Base-by-base conservation (phyloP, 352 stramenopile genomes). In the Pythium utonaiense region DNA sequence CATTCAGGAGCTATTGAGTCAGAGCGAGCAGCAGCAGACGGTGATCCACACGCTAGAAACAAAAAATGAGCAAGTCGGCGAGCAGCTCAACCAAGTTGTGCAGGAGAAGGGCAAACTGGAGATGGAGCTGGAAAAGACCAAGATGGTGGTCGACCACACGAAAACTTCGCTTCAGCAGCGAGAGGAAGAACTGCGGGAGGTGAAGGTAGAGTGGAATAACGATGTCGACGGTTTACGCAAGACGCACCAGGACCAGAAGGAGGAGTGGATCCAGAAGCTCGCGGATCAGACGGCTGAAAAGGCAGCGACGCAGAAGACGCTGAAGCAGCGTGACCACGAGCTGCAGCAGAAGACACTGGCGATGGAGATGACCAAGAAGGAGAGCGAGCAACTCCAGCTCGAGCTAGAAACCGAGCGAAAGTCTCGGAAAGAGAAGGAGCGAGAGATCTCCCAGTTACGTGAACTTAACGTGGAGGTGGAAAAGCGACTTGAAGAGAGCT, bases 261-360 rank as follows among this genome's bases (percentile, higher is more conserved):
- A 90, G 54, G 57, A 70, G 21, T 89, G 74, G 77, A 91, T 91
- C 48, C 69, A 79, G 34, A 76, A 76, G 16, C 57, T 84, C 24
- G 80, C 78, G 5, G 82, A 91, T 21, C 77, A 86, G 45, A 74
- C 76, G 5, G 75, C 80, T 2, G 79, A 90, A 36, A 83, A 80
- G 48, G 67, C 74, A 19, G 63, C 73, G 8, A 30, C 84, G 0
- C 79, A 87, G 30, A 85, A 79, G 27, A 70, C 80, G 13, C 55
- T 91, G 22, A 86, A 84, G 60, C 66, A 67, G 30, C 58, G 63
- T 3, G 63, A 71, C 16, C 54, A 75, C 25, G 74, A 78, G 45
- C 54, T 77, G 6, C 59, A 78, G 36, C 69, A 79, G 40, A 50
- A 62, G n/a, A 44, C 62, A 21, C 66, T 69, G 4, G 68, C 79